Evolutionary conservation across 352 stramenopile genomes (phyloP).

Genomic region (Pythium pectinolyticum): DNA sequence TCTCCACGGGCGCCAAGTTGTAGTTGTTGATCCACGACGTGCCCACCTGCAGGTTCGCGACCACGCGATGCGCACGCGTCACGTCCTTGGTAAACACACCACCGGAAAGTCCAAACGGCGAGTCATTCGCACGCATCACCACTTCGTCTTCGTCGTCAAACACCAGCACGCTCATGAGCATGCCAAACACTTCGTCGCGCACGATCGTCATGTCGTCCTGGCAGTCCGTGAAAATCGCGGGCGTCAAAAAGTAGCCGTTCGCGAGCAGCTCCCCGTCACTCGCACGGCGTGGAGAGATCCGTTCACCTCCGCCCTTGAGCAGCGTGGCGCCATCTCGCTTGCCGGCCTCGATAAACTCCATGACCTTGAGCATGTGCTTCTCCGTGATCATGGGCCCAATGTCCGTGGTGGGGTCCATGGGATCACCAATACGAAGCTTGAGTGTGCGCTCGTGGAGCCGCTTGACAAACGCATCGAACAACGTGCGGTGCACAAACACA

Average conservation of each 20-base stretch:
- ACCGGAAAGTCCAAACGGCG: conserved; percentile 77
- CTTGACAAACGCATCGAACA: conserved; percentile 83
- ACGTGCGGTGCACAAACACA: conserved; percentile 83
- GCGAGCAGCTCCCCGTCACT: conserved; percentile 37
- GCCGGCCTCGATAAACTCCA: conserved; percentile 64
- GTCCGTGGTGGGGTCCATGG: conserved; percentile 72
- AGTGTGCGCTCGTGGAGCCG: conserved; percentile 78
- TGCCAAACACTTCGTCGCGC: conserved; percentile 81
- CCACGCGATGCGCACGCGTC: conserved; percentile 69
- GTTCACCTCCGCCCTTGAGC: conserved; percentile 52
- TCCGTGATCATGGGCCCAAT: conserved; percentile 89
- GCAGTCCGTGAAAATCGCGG: conserved; percentile 90
- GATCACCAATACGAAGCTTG: conserved; percentile 80
- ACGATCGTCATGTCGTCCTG: conserved; percentile 89
- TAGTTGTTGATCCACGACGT: conserved; percentile 91
- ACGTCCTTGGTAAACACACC: conserved; percentile 88
- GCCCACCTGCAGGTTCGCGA: conserved; percentile 67
- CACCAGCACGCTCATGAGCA: conserved; percentile 79
- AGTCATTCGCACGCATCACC: conserved; percentile 76
- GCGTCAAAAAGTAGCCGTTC: conserved; percentile 88
- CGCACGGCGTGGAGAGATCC: conserved; percentile 40
- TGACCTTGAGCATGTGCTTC: conserved; percentile 77
- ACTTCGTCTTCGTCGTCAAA: conserved; percentile 80
- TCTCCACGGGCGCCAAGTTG: conserved; percentile 83
- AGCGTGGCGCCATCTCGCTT: conserved; percentile 61